phyloP scores from a whole-genome alignment of 257 asterid genomes.

The Ophiorrhiza pumila region DNA sequence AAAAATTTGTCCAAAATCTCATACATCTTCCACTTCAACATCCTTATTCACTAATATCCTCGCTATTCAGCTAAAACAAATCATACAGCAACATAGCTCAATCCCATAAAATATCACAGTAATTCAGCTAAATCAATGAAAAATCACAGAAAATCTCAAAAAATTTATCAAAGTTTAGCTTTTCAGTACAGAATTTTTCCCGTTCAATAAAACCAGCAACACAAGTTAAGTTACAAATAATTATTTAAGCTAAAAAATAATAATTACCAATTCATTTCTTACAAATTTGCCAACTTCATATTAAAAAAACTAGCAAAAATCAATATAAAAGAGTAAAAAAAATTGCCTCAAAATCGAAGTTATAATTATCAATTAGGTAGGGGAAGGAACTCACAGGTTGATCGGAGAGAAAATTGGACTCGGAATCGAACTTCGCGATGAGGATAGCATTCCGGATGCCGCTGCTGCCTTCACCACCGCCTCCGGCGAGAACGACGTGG shows the following conservation, averaged over 20 bases:
- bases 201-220: background rate
- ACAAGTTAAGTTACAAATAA: too few species aligned
- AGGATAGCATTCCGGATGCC: slow-evolving; percentile 81
- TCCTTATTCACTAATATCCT: background rate
- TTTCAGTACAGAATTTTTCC: background rate
- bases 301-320: background rate
- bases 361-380: background rate
- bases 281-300: background rate
- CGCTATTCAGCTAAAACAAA: background rate
- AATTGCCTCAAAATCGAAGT: background rate
- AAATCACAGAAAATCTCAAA: background rate
- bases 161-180: background rate
- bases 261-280: background rate
- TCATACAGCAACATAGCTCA: background rate
- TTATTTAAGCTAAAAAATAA: too few species aligned
- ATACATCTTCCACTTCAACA: background rate
- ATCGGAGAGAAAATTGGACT: slow-evolving; percentile 56
- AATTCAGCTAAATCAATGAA: background rate
- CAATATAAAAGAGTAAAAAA: background rate
- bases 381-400: slow-evolving; percentile 72
- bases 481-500: slow-evolving; percentile 76
- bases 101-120: background rate
- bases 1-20: background rate
- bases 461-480: slow-evolving; percentile 93
- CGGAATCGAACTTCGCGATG: slow-evolving; percentile 50